A percentile compares a stretch with the other conserved stretches of the same genome.
These are phyloP conservation scores for Debaryomyces hansenii DNA, from an alignment of 805 yeast genomes.

Conservation along the genomic window DNA sequence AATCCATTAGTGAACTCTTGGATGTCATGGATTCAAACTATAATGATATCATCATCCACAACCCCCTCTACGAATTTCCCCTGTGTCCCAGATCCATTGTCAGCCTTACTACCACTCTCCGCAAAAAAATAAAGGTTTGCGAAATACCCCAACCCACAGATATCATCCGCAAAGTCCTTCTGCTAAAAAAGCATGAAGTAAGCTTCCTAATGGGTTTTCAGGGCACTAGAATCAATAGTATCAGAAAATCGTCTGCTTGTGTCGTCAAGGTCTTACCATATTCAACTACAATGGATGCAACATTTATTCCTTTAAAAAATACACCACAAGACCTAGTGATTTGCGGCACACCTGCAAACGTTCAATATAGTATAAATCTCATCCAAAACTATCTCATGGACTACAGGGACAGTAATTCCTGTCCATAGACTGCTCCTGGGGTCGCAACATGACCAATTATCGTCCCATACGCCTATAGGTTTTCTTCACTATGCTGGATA, in stretches of 20 bases:
- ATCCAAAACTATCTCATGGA: slow-evolving; percentile 6
- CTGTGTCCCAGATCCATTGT: too few relatives aligned
- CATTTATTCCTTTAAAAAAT: slow-evolving; percentile 10
- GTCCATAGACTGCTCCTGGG: too few relatives aligned
- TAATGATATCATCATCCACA: neutral
- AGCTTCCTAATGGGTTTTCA: slow-evolving; percentile 24
- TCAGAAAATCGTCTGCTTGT: slow-evolving; percentile 23
- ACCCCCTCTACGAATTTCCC: too few relatives aligned
- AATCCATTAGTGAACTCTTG: neutral
- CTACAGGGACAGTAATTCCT: slow-evolving; percentile 4
- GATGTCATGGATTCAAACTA: neutral
- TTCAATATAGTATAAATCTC: slow-evolving; percentile 13
- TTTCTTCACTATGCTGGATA: neutral
- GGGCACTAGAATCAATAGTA: slow-evolving; percentile 21
- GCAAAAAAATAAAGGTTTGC: neutral
- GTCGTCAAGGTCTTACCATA: slow-evolving; percentile 19
- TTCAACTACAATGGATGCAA: slow-evolving; percentile 1
- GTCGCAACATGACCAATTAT: neutral
- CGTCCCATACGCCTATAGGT: too few relatives aligned
- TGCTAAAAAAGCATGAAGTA: slow-evolving; percentile 17
- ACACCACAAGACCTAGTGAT: slow-evolving; percentile 16
- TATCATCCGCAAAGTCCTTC: neutral
- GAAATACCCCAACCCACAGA: neutral
- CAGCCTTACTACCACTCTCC: neutral
- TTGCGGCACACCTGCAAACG: slow-evolving; percentile 13